These are phyloP conservation scores for Phytophthora colocasiae DNA, from an alignment of 352 stramenopile species.

Conservation along the genomic window DNA sequence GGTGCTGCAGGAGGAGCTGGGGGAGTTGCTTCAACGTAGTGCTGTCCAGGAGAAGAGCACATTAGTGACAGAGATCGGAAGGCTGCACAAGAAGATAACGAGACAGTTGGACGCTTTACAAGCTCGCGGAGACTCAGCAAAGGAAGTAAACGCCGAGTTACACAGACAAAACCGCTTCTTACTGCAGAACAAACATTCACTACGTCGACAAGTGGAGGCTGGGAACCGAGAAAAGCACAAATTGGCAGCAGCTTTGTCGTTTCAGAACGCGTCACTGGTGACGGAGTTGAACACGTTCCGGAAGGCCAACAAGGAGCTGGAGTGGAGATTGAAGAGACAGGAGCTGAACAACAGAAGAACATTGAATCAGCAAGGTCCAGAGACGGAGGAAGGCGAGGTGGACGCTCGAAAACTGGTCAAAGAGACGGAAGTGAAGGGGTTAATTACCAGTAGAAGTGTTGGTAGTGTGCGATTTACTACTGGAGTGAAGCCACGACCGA, in stretches of 20 bases:
- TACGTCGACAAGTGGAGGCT: constrained; percentile 70
- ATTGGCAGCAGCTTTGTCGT: constrained; percentile 70
- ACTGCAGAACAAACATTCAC: constrained; percentile 76
- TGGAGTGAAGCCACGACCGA: constrained; percentile 28
- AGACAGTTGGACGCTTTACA: constrained; percentile 63
- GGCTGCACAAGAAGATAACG: constrained; percentile 70
- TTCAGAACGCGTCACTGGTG: constrained; percentile 73
- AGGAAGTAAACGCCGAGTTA: constrained; percentile 74
- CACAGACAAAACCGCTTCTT: constrained; percentile 81
- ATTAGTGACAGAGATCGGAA: constrained; percentile 64
- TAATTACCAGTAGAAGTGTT: constrained; percentile 1
- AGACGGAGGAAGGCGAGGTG: constrained; percentile 30
- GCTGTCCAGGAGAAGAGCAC: constrained; percentile 70
- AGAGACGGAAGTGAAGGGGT: neutral
- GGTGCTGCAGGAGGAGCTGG: constrained; percentile 70
- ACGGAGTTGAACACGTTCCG: constrained; percentile 68
- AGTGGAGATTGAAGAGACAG: constrained; percentile 44
- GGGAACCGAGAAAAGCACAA: constrained; percentile 75
- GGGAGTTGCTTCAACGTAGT: constrained; percentile 64
- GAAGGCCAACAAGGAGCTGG: constrained; percentile 73
- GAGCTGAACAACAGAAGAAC: constrained; percentile 4
- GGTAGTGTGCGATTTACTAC: constrained; percentile 17
- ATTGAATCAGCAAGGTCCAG: constrained; percentile 12
- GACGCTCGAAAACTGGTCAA: constrained; percentile 24
- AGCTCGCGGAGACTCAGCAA: constrained; percentile 50